Conservation (phyloP, 2,329 filamentous ascomycete genomes). For the Colletotrichum navitas region DNA sequence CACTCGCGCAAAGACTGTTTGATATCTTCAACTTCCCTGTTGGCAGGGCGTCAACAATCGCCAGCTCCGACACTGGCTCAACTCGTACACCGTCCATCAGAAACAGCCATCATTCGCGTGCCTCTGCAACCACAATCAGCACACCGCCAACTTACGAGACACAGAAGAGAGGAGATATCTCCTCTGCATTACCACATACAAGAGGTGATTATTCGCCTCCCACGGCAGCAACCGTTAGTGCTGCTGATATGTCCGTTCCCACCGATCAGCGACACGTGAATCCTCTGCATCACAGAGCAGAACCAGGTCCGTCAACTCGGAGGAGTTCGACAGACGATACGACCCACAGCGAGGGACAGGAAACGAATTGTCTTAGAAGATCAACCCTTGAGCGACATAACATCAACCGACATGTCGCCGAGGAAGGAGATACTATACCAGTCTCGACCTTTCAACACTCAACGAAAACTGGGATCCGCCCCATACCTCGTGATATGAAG, state of each 20-base stretch:
- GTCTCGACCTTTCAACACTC: not conserved
- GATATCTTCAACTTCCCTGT: conserved; percentile 48
- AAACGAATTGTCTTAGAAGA: no score
- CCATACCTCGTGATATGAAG: conserved; percentile 4
- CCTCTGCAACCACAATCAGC: conserved; percentile 21
- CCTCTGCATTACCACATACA: not conserved
- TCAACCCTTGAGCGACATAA: not conserved
- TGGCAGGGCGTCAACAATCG: conserved; percentile 54
- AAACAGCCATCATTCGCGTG: conserved; percentile 12
- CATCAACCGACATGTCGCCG: not conserved
- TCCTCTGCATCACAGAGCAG: not conserved
- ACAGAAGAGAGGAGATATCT: not conserved
- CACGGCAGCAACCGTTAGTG: conserved; percentile 51
- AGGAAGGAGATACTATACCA: not conserved
- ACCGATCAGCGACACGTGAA: not conserved
- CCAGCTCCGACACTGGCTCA: conserved; percentile 42
- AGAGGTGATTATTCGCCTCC: not conserved
- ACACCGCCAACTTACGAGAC: not conserved
- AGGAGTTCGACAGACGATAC: not conserved
- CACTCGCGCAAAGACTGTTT: conserved; percentile 42
- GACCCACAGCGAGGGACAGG: not conserved
- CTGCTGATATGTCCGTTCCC: conserved; percentile 50
- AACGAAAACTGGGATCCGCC: not conserved
- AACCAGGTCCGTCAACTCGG: not conserved
- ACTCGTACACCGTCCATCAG: conserved; percentile 4